A percentile compares a stretch with the other conserved stretches of the same genome.
Conservation (phyloP, 1,139 yeast species). For the Pichia sp. region DNA sequence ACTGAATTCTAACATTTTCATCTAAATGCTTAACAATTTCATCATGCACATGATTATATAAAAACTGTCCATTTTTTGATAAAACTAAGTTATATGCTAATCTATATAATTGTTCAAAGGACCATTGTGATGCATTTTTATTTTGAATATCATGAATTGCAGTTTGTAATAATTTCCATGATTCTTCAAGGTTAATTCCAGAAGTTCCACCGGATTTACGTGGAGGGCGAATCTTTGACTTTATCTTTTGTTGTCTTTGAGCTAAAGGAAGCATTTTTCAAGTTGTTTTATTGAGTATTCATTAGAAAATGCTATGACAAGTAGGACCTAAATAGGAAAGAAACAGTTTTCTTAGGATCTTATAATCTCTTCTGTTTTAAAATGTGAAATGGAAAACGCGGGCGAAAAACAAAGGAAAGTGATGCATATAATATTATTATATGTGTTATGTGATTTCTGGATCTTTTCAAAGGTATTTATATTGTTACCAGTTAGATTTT, state of each 20-base stretch:
- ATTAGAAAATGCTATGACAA: too few species aligned
- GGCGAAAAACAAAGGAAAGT: too few species aligned
- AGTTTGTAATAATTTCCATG: conserved; percentile 65
- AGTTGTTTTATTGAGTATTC: too few species aligned
- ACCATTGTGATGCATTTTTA: conserved; percentile 67
- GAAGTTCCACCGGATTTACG: conserved; percentile 37
- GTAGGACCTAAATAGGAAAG: too few species aligned
- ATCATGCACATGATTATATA: conserved; percentile 58
- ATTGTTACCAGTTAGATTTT: too few species aligned
- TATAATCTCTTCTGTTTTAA: too few species aligned
- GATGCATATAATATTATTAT: too few species aligned
- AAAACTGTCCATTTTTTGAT: conserved; percentile 61
- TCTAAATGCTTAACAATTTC: conserved; percentile 49
- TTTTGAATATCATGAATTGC: conserved; percentile 75
- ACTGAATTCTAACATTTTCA: conserved; percentile 16
- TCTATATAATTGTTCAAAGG: conserved; percentile 81
- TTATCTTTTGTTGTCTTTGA: conserved; percentile 26
- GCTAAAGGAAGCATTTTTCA: conserved; percentile 9
- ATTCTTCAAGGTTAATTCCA: conserved; percentile 55
- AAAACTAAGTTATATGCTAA: conserved; percentile 76
- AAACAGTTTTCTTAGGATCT: too few species aligned
- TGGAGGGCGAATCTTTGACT: conserved; percentile 70
- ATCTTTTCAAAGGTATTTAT: too few species aligned
- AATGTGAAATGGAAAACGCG: too few species aligned
- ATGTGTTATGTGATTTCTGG: too few species aligned